Base-by-base conservation (phyloP, 2,329 filamentous ascomycete genomes). In the Bipolaris gigantea region DNA sequence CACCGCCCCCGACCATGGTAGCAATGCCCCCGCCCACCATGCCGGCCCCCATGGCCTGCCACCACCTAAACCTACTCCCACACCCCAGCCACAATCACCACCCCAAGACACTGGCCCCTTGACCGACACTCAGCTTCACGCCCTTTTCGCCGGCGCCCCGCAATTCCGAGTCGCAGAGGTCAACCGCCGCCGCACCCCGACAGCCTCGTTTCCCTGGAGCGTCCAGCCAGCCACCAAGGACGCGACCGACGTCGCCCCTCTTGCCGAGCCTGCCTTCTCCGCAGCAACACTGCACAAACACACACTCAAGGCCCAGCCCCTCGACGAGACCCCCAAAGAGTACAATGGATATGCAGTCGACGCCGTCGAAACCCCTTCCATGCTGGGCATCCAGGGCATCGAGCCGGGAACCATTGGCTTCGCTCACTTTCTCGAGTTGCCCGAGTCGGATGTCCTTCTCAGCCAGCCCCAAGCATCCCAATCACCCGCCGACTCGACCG, bases 121-220 rank as follows among this genome's bases (percentile, higher is more conserved):
- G 21, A 65, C 55, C 63, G 80, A 84, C 41, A 76, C 79, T 36
- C 85, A 89, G 61, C 76, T 90, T 47, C 84, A 87, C 74, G 84
- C 85, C 72, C 81, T 90, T 65, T 90, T 90, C 77, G 88, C 87
- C 23, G 87, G 88, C n/a, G 88, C 88, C 39, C 88, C 88, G 59
- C 86, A 89, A 69, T 90, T 87, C 76, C 86, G 85, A 70, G 81
- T 84, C 61, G 80, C 83, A 48, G 81, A 80, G 53, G 81, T 85
- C 62, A 82, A 83, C 79, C 68, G 81, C 80, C 54, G 84, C 80
- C 83, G 83, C 19, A 81, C 85, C 62, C 86, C 87, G 19, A 84
- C 79, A 44, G 85, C 87, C 25, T 83, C 84, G 34, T 89, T 86
- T 67, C 87, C 86, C 1, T 89, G 86, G 81, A 84, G 89, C 69